Percentiles rank a stretch among this genome's conserved stretches.
These are phyloP conservation scores for Physaria fendleri DNA, from an alignment of 345 rosid species.

Conservation along the genomic window DNA sequence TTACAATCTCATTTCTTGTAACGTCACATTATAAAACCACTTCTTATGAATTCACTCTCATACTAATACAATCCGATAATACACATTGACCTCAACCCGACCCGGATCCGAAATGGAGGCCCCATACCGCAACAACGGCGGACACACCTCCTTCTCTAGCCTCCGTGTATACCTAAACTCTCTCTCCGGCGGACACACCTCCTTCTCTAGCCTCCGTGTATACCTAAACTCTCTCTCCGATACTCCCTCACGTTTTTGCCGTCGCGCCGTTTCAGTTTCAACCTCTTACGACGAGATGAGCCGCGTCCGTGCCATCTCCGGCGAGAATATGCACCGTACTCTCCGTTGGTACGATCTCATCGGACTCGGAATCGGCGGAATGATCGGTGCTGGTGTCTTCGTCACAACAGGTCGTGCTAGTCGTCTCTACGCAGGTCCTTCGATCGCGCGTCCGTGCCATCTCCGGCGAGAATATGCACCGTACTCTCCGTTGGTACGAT, in stretches of 20 bases:
- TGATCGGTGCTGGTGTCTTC: conserved; percentile 94
- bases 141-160: conserved; percentile 57
- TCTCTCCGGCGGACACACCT: conserved; percentile 43
- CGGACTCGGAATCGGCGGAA: conserved; percentile 83
- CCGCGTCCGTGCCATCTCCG: conserved; percentile 54
- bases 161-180: conserved; percentile 52
- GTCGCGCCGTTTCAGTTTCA: conserved; percentile 69
- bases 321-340: conserved; percentile 57
- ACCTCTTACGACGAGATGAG: conserved; percentile 72
- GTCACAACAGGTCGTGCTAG: no score
- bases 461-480: conserved; percentile 64
- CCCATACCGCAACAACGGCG: conserved; percentile 9
- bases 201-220: conserved; percentile 52
- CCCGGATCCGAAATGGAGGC: conserved; percentile 16
- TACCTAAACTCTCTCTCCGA: conserved; percentile 59
- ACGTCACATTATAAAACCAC: conserved; percentile 14
- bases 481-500: conserved; percentile 77
- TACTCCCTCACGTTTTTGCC: conserved; percentile 56
- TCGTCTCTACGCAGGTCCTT: no score
- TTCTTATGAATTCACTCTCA: conserved; percentile 2
- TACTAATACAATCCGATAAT: neutral
- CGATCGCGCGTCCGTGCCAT: conserved; percentile 45
- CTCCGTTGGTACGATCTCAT: no score
- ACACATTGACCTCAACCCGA: conserved; percentile 1
- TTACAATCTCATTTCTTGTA: neutral